These are phyloP conservation scores for Pisolithus marmoratus DNA, from an alignment of 768 basidiomycete genomes.

Conservation along the genomic window DNA sequence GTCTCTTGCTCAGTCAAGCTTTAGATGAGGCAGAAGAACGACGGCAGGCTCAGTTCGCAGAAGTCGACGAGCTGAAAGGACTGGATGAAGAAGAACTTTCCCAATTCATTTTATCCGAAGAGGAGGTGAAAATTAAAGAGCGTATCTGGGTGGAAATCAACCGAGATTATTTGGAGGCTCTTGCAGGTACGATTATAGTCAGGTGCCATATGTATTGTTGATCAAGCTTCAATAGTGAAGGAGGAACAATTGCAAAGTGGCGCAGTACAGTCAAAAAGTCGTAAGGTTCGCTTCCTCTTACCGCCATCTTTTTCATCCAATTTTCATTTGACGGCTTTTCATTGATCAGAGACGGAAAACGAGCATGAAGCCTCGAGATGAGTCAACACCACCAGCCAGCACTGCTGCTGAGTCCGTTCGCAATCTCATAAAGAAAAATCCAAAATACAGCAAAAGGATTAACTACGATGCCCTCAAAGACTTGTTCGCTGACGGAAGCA, in stretches of 20 bases:
- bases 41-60: slow-evolving; percentile 45
- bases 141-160: slow-evolving; percentile 94
- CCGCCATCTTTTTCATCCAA: slow-evolving; percentile 25
- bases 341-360: slow-evolving; percentile 61
- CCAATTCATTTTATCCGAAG: slow-evolving; percentile 67
- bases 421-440: slow-evolving; percentile 72
- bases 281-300: slow-evolving; percentile 66
- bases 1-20: slow-evolving; percentile 51
- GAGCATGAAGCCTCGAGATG: slow-evolving; percentile 61
- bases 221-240: slow-evolving; percentile 58
- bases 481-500: slow-evolving; percentile 52
- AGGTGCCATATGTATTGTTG: slow-evolving; percentile 27
- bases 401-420: slow-evolving; percentile 31
- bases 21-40: slow-evolving; percentile 64
- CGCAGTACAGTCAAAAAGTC: slow-evolving; percentile 45
- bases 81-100: slow-evolving; percentile 93
- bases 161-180: slow-evolving; percentile 80
- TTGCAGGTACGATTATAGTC: slow-evolving; percentile 52
- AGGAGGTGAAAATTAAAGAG: slow-evolving; percentile 82
- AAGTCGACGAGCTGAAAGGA: slow-evolving; percentile 58
- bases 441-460: slow-evolving; percentile 86
- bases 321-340: slow-evolving; percentile 4
- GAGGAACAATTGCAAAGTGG: slow-evolving; percentile 47
- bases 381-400: slow-evolving; percentile 46
- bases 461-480: slow-evolving; percentile 88